Base-by-base conservation (phyloP, 2,329 filamentous ascomycete genomes). In the Tympanopsis confertula region DNA sequence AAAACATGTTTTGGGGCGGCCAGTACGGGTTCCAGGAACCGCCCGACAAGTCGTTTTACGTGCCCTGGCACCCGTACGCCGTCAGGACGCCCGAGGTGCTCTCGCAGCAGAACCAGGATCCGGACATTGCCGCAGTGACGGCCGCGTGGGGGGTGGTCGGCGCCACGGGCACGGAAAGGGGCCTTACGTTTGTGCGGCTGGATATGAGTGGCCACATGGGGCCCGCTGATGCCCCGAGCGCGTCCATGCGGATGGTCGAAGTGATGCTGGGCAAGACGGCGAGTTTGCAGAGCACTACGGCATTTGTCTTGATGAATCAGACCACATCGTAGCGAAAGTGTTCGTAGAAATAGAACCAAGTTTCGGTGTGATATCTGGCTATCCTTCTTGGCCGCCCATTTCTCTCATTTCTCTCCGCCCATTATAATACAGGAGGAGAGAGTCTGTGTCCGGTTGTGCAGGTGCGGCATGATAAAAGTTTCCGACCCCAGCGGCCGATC, bases 1-100 rank as follows among this genome's bases (percentile, higher is more conserved):
- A 89, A 52, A 87, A 87, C 61, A 85, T 88, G 77, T 87, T 82
- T 0, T 89, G 78, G 76, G 74, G 74, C 40, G 83, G 82, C 4
- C 54, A 66, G 32, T 72, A 82, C 37, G 85, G 84, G 0, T 88
- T 89, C 63, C 71, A 78, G 44, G 52, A 55, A 1, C 55, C 59
- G 1, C 84, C 83, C 0, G 53, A 52, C 1, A 68, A 75, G 37
- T 74, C 77, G 2, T 78, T 85, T 50, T 85, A 73, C 51, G 79
- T 87, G 0, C 82, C 83, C 0, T 78, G 74, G 50, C 74, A 79
- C 46, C 47, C 46, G 1, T 61, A 69, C 39, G 58, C 68, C 17
- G n/a, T n/a, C n/a, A n/a, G n/a, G n/a, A 13, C 15, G 12, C 10
- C 7, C 7, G 10, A 10, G 30, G 12, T 33, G 10, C 7, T 13